Evolutionary conservation across 768 basidiomycete species (phyloP).

Genomic region (Podaxis mareebaensis): DNA sequence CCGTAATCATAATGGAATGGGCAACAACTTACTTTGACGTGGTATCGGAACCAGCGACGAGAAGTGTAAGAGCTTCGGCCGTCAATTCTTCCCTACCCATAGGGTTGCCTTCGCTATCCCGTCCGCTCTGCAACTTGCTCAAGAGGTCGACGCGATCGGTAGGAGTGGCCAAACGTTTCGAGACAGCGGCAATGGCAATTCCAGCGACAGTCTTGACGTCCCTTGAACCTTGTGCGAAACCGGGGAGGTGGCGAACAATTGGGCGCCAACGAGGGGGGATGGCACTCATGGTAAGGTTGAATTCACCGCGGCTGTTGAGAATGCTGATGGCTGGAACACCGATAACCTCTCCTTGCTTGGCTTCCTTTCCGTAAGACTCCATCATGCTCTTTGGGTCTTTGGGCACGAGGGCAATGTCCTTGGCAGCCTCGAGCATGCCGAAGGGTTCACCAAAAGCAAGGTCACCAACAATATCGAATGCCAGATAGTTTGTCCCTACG

Average conservation of each 20-base stretch:
- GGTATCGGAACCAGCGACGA: conserved; percentile 90
- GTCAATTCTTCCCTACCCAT: conserved; percentile 85
- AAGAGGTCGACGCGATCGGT: conserved; percentile 80
- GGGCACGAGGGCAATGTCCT: conserved; percentile 73
- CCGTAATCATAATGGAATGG: not conserved
- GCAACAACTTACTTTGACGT: conserved; percentile 75
- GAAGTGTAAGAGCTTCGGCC: conserved; percentile 82
- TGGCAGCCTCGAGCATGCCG: conserved; percentile 83
- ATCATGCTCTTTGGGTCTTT: conserved; percentile 55
- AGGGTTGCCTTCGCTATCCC: conserved; percentile 74
- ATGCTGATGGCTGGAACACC: conserved; percentile 82
- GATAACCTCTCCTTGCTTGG: conserved; percentile 41
- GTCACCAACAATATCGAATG: conserved; percentile 79
- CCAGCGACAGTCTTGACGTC: conserved; percentile 77
- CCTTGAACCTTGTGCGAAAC: conserved; percentile 67
- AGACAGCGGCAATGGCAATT: conserved; percentile 75
- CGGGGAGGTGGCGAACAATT: conserved; percentile 62
- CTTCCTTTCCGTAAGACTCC: conserved; percentile 51
- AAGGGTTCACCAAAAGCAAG: conserved; percentile 87
- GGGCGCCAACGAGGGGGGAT: conserved; percentile 77
- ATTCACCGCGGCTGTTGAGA: conserved; percentile 89
- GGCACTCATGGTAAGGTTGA: conserved; percentile 79
- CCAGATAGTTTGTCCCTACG: conserved; percentile 54
- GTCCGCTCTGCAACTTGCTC: conserved; percentile 74
- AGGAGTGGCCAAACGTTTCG: conserved; percentile 65